Base-by-base conservation (phyloP, 2,329 filamentous ascomycete species). In the Podosphaera xanthii region DNA sequence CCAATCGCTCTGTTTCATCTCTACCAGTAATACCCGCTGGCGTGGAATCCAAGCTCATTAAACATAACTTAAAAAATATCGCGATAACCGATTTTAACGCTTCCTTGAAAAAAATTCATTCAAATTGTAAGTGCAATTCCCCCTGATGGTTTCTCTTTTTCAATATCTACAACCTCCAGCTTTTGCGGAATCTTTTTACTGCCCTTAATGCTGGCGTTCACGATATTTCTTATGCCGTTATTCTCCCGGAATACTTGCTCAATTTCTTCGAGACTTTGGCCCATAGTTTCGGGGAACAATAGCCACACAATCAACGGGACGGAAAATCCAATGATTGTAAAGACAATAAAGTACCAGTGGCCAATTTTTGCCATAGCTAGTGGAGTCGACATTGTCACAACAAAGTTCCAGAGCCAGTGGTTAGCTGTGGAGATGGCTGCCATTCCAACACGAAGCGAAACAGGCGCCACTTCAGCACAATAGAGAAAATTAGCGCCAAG, bases 381-480 rank as follows among this genome's bases (percentile, higher is more conserved):
- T 0, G 71, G 63, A 0, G 89, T 74, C 52, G 90, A 77, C 84
- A 89, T 87, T 63, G 81, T 79, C 0, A 85, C 86, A 0, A 88
- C 82, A 0, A 86, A 84, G 42, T 86, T 82, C 0, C 80, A 77
- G 72, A 86, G 88, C 34, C 84, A 86, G 67, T 87, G 52, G 89
- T 70, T 88, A 84, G 70, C 87, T 87, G 61, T 78, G 82, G 67
- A 89, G 89, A 70, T 90, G 85, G 61, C 88, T 77, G 52, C 10
- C 52, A 54, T 54, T 7, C 52, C 52, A 7, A 0, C 81, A 85
- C 86, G 89, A 89, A 54, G 83, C 80, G 67, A 85, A 75, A 0
- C 80, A 84, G 0, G 83, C 84, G 30, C 82, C 80, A 8, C 88
- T 71, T 3, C 84, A 84, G 59, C 86, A 79, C 57, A 90, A 78